Base-by-base conservation (phyloP, 2,329 filamentous ascomycete species). In the Lecanicillium sp. region DNA sequence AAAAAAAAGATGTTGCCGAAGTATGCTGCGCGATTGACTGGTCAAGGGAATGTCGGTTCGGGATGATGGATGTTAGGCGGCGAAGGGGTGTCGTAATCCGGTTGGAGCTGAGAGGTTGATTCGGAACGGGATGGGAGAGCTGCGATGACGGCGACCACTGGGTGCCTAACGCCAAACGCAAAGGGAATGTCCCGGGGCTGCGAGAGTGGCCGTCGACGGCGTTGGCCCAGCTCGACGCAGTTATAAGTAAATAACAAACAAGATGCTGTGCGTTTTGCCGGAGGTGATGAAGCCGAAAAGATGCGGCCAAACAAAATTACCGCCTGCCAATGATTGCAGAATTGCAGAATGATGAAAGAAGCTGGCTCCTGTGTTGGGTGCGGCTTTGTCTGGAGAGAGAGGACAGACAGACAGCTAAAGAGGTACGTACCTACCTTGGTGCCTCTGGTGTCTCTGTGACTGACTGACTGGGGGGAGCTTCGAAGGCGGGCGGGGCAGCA, bases 61-160 rank as follows among this genome's bases (percentile, higher is more conserved):
- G 26, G 33, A 32, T 38, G 44, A 39, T 19, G 17, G n/a, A n/a
- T 29, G 12, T 37, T 33, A 48, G 45, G 45, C 45, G 45, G 45
- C 45, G 21, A 24, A 37, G 45, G 26, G 45, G 23, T 36, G 45
- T 48, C 45, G 45, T 42, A 48, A 48, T 17, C 10, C 36, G 15
- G 35, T n/a, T 20, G 17, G 36, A 9, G 44, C 33, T 10, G 20
- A 36, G 40, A 40, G 20, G 24, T 47, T 26, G 24, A 35, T 7
- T 12, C 35, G 44, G 42, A 38, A 36, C 32, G 37, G 37, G 32
- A 29, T 27, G 32, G 24, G 45, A 27, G 38, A 42, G 30, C 38
- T 48, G 37, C 32, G 45, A 48, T 48, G 45, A 48, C 45, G 45
- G 45, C 45, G 45, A 29, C 45, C 27, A 42, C 45, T 48, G n/a